Percentiles rank a stretch among this genome's conserved stretches.
Evolutionary conservation across 495 filamentous ascomycete genomes (phyloP).

Genomic region (Chaetomidium leptoderma): DNA sequence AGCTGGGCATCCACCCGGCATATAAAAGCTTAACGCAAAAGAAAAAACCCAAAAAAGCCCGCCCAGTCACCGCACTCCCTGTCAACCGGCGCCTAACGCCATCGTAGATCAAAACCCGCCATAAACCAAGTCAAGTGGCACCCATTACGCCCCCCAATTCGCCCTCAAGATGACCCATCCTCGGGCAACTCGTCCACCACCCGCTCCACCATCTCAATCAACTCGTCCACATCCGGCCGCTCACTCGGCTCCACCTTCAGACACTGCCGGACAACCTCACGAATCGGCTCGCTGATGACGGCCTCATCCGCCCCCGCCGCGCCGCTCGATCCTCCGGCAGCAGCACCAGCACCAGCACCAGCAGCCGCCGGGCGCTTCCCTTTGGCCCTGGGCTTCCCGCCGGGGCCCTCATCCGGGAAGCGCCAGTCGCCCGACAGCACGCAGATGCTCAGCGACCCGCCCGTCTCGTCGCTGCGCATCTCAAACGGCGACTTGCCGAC

Average conservation of each 20-base stretch:
- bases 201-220: constrained; percentile 74
- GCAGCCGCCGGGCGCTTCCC: constrained; percentile 32
- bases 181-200: constrained; percentile 71
- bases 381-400: constrained; percentile 52
- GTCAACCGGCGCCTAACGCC: constrained; percentile 8
- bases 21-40: neutral
- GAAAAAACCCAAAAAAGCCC: neutral
- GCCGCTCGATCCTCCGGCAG: too few relatives aligned
- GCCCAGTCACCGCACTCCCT: neutral
- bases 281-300: constrained; percentile 67
- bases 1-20: neutral
- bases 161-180: constrained; percentile 47
- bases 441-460: constrained; percentile 86
- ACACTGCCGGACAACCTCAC: constrained; percentile 82
- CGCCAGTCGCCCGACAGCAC: constrained; percentile 89
- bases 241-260: constrained; percentile 89
- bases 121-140: neutral
- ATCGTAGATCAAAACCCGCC: neutral
- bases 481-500: constrained; percentile 97
- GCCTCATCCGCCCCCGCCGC: constrained; percentile 23
- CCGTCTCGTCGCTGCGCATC: constrained; percentile 90
- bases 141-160: neutral
- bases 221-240: constrained; percentile 81
- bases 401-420: constrained; percentile 75
- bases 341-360: too few relatives aligned